Evolutionary conservation across 2,329 filamentous ascomycete genomes (phyloP).

Genomic region (Cadophora luteo-olivacea): DNA sequence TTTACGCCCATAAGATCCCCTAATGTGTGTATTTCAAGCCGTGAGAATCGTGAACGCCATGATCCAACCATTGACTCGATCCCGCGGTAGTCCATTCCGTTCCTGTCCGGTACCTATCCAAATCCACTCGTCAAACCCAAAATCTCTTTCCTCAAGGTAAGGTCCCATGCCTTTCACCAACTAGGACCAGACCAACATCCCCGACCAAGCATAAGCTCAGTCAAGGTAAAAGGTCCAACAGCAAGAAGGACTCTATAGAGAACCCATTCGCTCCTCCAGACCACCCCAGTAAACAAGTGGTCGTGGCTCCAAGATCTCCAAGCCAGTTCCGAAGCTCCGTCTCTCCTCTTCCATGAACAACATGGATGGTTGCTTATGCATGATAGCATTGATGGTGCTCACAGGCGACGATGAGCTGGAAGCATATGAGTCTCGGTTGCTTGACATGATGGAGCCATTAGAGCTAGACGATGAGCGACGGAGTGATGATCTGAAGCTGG

Average conservation of each 20-base stretch:
- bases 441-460: conserved; percentile 40
- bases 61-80: conserved; percentile 32
- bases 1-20: conserved; percentile 25
- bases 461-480: conserved; percentile 55
- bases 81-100: conserved; percentile 11
- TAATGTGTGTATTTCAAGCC: conserved; percentile 29
- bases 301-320: conserved; percentile 65
- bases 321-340: conserved; percentile 57
- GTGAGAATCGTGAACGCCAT: conserved; percentile 30
- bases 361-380: conserved; percentile 63
- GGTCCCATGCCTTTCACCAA: conserved; percentile 24
- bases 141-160: conserved; percentile 3
- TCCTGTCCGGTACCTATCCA: neutral
- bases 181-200: conserved; percentile 11
- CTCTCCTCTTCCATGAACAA: conserved; percentile 64
- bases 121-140: neutral
- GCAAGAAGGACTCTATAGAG: conserved; percentile 28
- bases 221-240: neutral
- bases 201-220: neutral
- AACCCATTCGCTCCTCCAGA: conserved; percentile 63
- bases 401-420: conserved; percentile 52
- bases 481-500: conserved; percentile 60
- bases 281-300: conserved; percentile 69
- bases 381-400: conserved; percentile 63
- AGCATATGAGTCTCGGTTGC: conserved; percentile 47